These are phyloP conservation scores for Vicia faba DNA, from an alignment of 306 rosid genomes.

Conservation along the genomic window DNA sequence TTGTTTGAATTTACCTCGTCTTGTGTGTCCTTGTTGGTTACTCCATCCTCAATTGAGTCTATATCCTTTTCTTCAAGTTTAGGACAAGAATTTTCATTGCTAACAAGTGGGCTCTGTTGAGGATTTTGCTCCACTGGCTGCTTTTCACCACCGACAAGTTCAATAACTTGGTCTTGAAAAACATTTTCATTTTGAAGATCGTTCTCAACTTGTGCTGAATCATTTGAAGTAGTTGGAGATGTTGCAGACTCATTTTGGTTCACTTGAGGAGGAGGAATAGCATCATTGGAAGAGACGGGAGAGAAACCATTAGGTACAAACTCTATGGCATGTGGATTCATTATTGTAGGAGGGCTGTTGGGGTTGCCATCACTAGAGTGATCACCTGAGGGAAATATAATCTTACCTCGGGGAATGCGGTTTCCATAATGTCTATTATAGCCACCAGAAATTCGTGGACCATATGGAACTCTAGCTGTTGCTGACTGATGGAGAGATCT, in stretches of 20 bases:
- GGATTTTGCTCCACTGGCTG: conserved; percentile 47
- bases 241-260: conserved; percentile 56
- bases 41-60: conserved; percentile 46
- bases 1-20: conserved; percentile 56
- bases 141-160: conserved; percentile 45
- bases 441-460: conserved; percentile 93
- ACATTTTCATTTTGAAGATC: conserved; percentile 45
- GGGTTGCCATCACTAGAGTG: conserved; percentile 66
- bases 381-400: conserved; percentile 57
- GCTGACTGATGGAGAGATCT: conserved; percentile 98
- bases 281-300: conserved; percentile 59
- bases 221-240: conserved; percentile 60
- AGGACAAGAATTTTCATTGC: conserved; percentile 36
- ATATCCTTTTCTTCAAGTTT: conserved; percentile 51
- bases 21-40: conserved; percentile 36
- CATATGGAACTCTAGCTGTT: conserved; percentile 92
- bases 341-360: conserved; percentile 71
- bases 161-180: conserved; percentile 43
- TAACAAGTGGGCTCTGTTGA: conserved; percentile 48
- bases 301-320: conserved; percentile 77
- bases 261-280: conserved; percentile 47
- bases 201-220: conserved; percentile 45
- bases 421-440: conserved; percentile 71
- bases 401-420: conserved; percentile 75
- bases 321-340: conserved; percentile 97